These are phyloP conservation scores for Margaritispora aquatica DNA, from an alignment of 495 filamentous ascomycete genomes.

Conservation along the genomic window DNA sequence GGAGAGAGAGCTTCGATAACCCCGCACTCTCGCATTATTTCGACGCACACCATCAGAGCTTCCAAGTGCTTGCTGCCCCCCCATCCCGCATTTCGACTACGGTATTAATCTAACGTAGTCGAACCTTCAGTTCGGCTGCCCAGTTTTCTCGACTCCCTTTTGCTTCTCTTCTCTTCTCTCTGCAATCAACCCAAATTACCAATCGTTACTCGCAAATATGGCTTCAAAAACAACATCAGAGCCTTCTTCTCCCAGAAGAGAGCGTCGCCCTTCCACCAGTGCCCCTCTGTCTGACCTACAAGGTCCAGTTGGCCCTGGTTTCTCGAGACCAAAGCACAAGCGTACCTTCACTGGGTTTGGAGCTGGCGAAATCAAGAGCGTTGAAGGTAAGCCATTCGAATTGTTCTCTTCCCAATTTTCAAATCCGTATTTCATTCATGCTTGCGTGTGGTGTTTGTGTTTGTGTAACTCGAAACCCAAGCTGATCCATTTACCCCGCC, in stretches of 20 bases:
- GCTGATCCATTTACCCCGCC: slow-evolving; percentile 7
- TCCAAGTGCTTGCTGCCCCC: not conserved
- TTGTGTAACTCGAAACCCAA: not conserved
- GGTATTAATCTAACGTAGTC: not conserved
- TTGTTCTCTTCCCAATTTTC: not conserved
- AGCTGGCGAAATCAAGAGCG: slow-evolving; percentile 80
- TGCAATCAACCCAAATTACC: not conserved
- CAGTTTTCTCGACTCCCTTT: not conserved
- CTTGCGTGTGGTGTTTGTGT: not conserved
- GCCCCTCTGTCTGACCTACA: slow-evolving; percentile 77
- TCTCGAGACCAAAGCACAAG: slow-evolving; percentile 87
- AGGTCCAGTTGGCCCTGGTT: slow-evolving; percentile 67
- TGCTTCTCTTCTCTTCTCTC: not conserved
- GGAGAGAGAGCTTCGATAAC: not conserved
- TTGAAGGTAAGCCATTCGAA: slow-evolving; percentile 55
- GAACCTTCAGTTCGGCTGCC: not conserved
- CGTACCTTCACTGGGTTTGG: slow-evolving; percentile 91
- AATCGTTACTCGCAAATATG: not conserved
- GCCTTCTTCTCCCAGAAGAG: slow-evolving; percentile 35
- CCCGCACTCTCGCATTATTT: not conserved
- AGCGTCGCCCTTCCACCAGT: slow-evolving; percentile 70
- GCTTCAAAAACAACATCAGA: not conserved
- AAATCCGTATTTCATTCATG: slow-evolving; percentile 20
- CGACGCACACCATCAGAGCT: not conserved
- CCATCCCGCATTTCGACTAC: not conserved